Base-by-base conservation (phyloP, 257 asterid species). In the Catharanthus roseus region DNA sequence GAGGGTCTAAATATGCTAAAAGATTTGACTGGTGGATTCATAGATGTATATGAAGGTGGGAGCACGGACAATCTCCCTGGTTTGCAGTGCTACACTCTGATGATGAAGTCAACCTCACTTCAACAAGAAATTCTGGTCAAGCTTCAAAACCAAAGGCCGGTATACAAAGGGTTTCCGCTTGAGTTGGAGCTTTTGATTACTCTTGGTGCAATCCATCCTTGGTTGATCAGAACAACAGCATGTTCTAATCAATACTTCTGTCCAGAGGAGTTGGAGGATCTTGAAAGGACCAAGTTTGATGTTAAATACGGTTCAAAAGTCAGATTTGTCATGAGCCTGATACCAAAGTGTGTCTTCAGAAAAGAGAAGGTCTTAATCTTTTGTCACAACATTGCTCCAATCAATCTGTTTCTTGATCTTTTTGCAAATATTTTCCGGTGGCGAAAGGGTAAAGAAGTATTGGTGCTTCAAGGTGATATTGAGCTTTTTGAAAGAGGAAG, bases 361-460 rank as follows among this genome's bases (percentile, higher is more conserved):
- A 84, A 81, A 44, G 99, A 95, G 67, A 95, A 95, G 77, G 76
- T 91, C 47, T 81, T 95, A 57, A 85, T 95, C 72, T 95, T 95
- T 72, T 95, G 99, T 79, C 99, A 89, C 86, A 95, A 95, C 73
- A 89, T 95, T 0, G 95, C 97, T 44, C 99, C 99, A 0, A 95
- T 95, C 38, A 91, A 88, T 75, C 85, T 95, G 7, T 88, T 95
- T 64, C 67, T 95, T 11, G 95, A 89, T 74, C 82, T 95, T 72
- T 95, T 95, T 39, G 90, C 91, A 77, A 80, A 82, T 57, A 83
- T 86, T 72, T 89, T 85, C 34, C 88, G 90, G 64, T 95, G 99
- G 99, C 83, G 90, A 1, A 95, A 88, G 83, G 97, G 97, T 6
- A 74, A 78, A 4, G 99, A 95, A 70, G 96, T 89, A 19, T 81